Conservation (phyloP, 495 filamentous ascomycete genomes). For the Halenospora varia region DNA sequence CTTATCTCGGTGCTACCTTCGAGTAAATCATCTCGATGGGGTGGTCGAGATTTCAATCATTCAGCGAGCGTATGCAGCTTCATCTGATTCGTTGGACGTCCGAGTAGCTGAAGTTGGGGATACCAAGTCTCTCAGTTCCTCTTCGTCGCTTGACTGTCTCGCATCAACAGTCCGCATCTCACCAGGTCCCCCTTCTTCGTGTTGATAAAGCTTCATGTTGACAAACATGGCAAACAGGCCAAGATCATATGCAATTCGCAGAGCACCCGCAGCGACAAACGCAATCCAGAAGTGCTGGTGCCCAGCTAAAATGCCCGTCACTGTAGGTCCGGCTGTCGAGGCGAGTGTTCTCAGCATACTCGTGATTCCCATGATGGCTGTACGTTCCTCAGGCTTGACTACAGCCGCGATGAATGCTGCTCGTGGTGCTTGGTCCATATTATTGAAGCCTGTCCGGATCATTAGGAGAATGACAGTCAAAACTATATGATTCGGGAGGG, state of each 20-base stretch:
- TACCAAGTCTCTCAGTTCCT: constrained; percentile 21
- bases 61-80: no score
- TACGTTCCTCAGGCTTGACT: constrained; percentile 68
- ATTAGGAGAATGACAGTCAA: constrained; percentile 60
- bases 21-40: no score
- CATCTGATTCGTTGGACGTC: no score
- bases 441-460: constrained; percentile 62
- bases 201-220: constrained; percentile 31
- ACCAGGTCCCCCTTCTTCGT: constrained; percentile 15
- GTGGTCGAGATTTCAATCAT: no score
- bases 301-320: constrained; percentile 65
- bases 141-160: constrained; percentile 29
- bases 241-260: constrained; percentile 70
- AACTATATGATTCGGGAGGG: constrained; percentile 50
- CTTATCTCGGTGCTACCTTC: no score
- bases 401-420: constrained; percentile 73
- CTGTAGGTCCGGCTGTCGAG: constrained; percentile 57
- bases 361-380: constrained; percentile 70
- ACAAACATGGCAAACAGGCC: constrained; percentile 65
- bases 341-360: constrained; percentile 64
- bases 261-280: constrained; percentile 64
- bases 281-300: constrained; percentile 63
- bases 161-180: constrained; percentile 5
- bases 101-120: no score
- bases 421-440: constrained; percentile 80